Evolutionary conservation across 352 stramenopile species (phyloP).

Genomic region (Globisporangium orthogonon): DNA sequence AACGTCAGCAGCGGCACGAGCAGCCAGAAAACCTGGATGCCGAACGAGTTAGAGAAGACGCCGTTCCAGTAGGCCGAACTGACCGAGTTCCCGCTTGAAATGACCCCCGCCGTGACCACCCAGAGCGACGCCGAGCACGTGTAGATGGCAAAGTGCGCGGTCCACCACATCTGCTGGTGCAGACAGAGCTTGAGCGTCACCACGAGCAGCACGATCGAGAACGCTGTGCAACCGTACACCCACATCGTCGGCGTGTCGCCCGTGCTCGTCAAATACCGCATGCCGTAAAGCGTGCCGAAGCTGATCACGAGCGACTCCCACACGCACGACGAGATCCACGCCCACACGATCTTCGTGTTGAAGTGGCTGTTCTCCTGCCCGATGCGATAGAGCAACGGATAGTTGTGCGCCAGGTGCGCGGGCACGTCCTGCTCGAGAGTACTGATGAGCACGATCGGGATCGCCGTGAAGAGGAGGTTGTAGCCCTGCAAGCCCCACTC

Average conservation of each 20-base stretch:
- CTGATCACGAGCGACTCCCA: slow-evolving; percentile 84
- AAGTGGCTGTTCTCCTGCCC: slow-evolving; percentile 81
- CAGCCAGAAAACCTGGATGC: slow-evolving; percentile 66
- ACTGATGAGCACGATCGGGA: slow-evolving; percentile 79
- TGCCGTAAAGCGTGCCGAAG: slow-evolving; percentile 77
- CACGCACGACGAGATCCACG: slow-evolving; percentile 74
- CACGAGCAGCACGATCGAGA: slow-evolving; percentile 92
- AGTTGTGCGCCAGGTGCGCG: slow-evolving; percentile 56
- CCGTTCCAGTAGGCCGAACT: slow-evolving; percentile 82
- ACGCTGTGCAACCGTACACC: slow-evolving; percentile 91
- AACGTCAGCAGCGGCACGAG: slow-evolving; percentile 68
- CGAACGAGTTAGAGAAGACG: slow-evolving; percentile 70
- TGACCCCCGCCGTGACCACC: slow-evolving; percentile 65
- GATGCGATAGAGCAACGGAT: slow-evolving; percentile 78
- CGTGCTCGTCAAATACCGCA: slow-evolving; percentile 67
- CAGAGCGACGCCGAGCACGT: slow-evolving; percentile 59
- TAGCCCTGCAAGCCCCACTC: slow-evolving; percentile 85
- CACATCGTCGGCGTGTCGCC: slow-evolving; percentile 91
- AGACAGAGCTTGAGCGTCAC: slow-evolving; percentile 92
- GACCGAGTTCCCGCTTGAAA: slow-evolving; percentile 63
- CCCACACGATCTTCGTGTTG: slow-evolving; percentile 81
- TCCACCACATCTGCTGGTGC: slow-evolving; percentile 84
- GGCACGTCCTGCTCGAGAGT: slow-evolving; percentile 85
- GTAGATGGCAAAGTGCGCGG: slow-evolving; percentile 67
- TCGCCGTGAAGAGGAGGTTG: slow-evolving; percentile 84